A percentile compares a stretch with the other conserved stretches of the same genome.
Evolutionary conservation across 139 green algal genomes (phyloP).

Genomic region (Chlamydomonas sphaeroides): DNA sequence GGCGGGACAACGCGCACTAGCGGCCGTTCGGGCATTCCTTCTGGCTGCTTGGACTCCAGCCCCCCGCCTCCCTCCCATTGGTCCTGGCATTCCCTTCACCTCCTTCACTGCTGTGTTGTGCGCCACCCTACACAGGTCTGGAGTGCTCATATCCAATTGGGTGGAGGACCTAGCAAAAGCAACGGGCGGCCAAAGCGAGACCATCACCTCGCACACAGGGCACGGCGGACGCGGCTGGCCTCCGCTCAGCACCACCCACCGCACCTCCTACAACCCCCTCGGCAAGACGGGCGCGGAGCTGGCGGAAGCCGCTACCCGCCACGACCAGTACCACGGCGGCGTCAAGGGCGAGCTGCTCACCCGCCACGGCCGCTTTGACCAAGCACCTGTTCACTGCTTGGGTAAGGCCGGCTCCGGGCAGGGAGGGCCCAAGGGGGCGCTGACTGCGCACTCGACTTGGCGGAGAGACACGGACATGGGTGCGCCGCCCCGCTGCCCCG

Average conservation of each 20-base stretch:
- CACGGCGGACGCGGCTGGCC: not conserved
- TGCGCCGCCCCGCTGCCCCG: too few relatives aligned
- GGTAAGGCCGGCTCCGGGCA: not conserved
- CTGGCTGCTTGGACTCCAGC: too few relatives aligned
- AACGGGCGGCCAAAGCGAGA: not conserved
- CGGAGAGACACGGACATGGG: too few relatives aligned
- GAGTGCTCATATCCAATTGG: conserved; percentile 29
- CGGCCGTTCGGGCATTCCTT: too few relatives aligned
- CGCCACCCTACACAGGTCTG: too few relatives aligned
- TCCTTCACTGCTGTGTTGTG: too few relatives aligned
- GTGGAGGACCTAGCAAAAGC: conserved; percentile 15
- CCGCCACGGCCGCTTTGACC: conserved; percentile 30
- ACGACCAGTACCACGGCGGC: conserved; percentile 31
- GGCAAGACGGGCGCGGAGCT: conserved; percentile 38
- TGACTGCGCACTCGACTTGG: too few relatives aligned
- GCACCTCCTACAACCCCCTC: conserved; percentile 5
- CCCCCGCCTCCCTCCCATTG: too few relatives aligned
- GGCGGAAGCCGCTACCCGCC: not conserved
- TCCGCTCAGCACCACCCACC: conserved; percentile 8
- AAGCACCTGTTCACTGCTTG: conserved; percentile 30
- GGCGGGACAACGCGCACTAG: too few relatives aligned
- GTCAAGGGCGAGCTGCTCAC: conserved; percentile 39
- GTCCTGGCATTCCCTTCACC: not conserved
- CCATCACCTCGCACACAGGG: not conserved
- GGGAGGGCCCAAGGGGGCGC: too few relatives aligned